Evolutionary conservation across 768 basidiomycete genomes (phyloP).

Genomic region (Boletus vermiculosoides): DNA sequence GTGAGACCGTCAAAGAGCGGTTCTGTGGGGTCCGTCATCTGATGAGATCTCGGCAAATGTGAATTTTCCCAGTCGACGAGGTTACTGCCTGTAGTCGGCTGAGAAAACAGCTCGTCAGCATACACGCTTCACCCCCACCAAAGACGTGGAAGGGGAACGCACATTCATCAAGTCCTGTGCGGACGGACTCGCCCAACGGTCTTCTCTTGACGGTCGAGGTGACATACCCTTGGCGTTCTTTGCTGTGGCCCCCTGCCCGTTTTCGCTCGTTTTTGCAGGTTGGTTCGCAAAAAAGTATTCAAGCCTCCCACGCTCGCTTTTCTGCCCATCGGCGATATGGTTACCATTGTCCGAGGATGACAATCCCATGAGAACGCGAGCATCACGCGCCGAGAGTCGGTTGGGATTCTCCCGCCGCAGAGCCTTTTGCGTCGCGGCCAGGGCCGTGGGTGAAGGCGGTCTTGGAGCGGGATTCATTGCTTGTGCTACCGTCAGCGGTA

Average conservation of each 20-base stretch:
- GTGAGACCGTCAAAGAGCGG: slow-evolving; percentile 67
- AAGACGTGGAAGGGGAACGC: not conserved
- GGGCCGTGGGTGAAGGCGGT: slow-evolving; percentile 87
- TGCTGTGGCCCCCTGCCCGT: slow-evolving; percentile 12
- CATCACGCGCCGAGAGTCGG: slow-evolving; percentile 77
- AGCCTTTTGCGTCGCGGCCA: slow-evolving; percentile 86
- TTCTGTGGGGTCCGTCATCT: slow-evolving; percentile 46
- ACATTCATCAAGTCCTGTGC: slow-evolving; percentile 24
- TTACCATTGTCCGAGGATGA: slow-evolving; percentile 28
- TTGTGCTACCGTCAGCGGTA: slow-evolving; percentile 91
- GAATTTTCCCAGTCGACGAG: slow-evolving; percentile 89
- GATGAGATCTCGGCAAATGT: slow-evolving; percentile 64
- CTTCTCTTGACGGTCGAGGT: slow-evolving; percentile 67
- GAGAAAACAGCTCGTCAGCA: not conserved
- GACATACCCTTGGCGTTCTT: slow-evolving; percentile 38
- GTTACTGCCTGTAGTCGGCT: slow-evolving; percentile 40
- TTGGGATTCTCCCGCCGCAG: slow-evolving; percentile 82
- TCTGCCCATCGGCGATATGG: slow-evolving; percentile 20
- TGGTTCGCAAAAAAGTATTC: slow-evolving; percentile 58
- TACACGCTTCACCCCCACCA: not conserved
- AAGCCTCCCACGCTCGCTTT: slow-evolving; percentile 48
- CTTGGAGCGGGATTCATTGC: slow-evolving; percentile 95
- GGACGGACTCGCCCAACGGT: slow-evolving; percentile 43
- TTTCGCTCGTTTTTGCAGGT: slow-evolving; percentile 20
- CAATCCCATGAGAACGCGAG: slow-evolving; percentile 71